Percentiles rank a stretch among this genome's conserved stretches.
Evolutionary conservation across 23 red algal species (phyloP).

Genomic region (Agarophyton chilense): DNA sequence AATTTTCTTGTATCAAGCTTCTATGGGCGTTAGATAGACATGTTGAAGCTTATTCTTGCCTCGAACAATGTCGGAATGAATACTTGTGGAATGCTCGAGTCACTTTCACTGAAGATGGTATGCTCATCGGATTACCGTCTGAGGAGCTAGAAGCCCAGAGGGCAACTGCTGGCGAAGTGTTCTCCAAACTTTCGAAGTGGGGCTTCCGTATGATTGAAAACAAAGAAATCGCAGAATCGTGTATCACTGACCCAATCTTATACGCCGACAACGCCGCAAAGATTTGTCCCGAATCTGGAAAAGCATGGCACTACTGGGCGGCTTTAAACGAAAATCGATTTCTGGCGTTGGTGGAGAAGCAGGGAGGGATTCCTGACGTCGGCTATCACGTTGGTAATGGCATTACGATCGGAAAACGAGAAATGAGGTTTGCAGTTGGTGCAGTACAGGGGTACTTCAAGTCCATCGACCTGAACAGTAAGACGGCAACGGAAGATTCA

Average conservation of each 20-base stretch:
- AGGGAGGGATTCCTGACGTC: conserved; percentile 37
- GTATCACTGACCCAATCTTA: conserved; percentile 41
- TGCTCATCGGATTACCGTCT: conserved; percentile 8
- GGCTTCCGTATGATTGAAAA: conserved; percentile 20
- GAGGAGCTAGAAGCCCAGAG: conserved; percentile 22
- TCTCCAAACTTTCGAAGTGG: conserved; percentile 78
- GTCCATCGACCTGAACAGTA: conserved; percentile 78
- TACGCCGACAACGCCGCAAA: conserved; percentile 74
- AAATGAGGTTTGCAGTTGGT: conserved; percentile 42
- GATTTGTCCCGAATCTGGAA: conserved; percentile 76
- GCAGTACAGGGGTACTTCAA: conserved; percentile 92
- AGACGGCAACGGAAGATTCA: conserved; percentile 79
- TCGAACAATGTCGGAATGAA: conserved; percentile 48
- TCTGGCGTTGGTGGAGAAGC: conserved; percentile 23
- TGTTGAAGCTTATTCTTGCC: conserved; percentile 17
- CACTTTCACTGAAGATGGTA: conserved; percentile 20
- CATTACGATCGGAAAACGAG: conserved; percentile 17
- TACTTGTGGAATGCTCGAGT: conserved; percentile 32
- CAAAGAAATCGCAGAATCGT: not conserved
- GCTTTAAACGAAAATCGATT: conserved; percentile 37
- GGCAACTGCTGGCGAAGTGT: conserved; percentile 39
- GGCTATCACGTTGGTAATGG: conserved; percentile 39
- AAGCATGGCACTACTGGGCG: conserved; percentile 86
- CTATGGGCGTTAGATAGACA: conserved; percentile 36
- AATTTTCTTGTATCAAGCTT: conserved; percentile 66